These are phyloP conservation scores for Paradendryphiella salina DNA, from an alignment of 2,329 filamentous ascomycete genomes.

Conservation along the genomic window DNA sequence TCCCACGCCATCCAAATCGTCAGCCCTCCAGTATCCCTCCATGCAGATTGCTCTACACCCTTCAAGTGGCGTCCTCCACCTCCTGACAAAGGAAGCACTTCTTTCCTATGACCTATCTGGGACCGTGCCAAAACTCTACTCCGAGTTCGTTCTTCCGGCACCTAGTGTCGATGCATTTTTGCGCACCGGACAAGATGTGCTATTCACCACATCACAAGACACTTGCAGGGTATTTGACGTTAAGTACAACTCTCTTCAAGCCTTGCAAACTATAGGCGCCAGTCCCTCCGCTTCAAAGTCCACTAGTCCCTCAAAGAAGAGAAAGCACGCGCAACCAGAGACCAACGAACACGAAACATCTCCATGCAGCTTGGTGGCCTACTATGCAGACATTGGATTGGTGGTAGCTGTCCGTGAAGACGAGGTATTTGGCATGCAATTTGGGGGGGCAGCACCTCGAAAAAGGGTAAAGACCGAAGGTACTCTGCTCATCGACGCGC, in stretches of 20 bases:
- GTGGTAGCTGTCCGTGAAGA: constrained; percentile 67
- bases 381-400: constrained; percentile 68
- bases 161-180: constrained; percentile 64
- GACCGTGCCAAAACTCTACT: constrained; percentile 63
- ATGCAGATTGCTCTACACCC: constrained; percentile 62
- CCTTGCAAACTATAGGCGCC: constrained; percentile 43
- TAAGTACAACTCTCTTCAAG: constrained; percentile 61
- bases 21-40: constrained; percentile 7
- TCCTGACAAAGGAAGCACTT: constrained; percentile 59
- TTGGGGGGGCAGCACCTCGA: constrained; percentile 37
- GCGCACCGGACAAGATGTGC: constrained; percentile 66
- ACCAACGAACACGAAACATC: constrained; percentile 53
- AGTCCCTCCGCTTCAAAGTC: constrained; percentile 16
- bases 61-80: constrained; percentile 65
- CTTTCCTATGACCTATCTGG: constrained; percentile 66
- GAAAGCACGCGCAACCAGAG: constrained; percentile 34
- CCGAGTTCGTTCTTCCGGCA: constrained; percentile 54
- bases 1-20: constrained; percentile 22
- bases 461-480: constrained; percentile 46
- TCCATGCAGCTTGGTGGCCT: constrained; percentile 42
- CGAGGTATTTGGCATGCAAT: constrained; percentile 68
- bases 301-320: constrained; percentile 45
- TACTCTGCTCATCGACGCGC: constrained; percentile 71
- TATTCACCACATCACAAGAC: constrained; percentile 63
- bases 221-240: constrained; percentile 65